phyloP scores from a whole-genome alignment of 345 rosid species.

The Salix brachista region DNA sequence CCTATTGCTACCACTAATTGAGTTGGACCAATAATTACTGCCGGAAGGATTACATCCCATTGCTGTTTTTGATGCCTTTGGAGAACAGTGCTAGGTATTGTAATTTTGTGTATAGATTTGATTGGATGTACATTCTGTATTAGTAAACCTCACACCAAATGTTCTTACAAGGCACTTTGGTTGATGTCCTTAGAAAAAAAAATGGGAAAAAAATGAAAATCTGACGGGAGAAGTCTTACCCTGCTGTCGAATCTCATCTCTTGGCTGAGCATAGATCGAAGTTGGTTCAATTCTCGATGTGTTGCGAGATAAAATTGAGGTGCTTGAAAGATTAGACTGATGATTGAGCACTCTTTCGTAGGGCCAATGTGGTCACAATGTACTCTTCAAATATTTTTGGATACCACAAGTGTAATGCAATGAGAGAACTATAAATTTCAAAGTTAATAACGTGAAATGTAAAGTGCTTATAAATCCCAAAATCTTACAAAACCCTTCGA shows the following conservation, averaged over 20 bases:
- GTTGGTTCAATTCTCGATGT: not conserved
- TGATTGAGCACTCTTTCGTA: not conserved
- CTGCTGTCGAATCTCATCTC: not conserved
- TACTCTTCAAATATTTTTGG: not conserved
- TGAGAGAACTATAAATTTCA: too few relatives aligned
- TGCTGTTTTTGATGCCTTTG: constrained; percentile 20
- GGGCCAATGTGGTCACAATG: not conserved
- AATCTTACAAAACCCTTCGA: not conserved
- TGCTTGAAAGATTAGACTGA: not conserved
- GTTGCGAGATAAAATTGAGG: not conserved
- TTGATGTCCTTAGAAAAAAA: constrained; percentile 6
- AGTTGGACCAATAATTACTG: constrained; percentile 1
- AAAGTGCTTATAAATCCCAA: not conserved
- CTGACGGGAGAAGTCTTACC: not conserved
- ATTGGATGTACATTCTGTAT: constrained; percentile 44
- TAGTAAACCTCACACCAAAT: constrained; percentile 31
- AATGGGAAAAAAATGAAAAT: not conserved
- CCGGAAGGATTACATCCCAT: constrained; percentile 7
- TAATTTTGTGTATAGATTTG: constrained; percentile 44
- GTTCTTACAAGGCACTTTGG: constrained; percentile 15
- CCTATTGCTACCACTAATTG: not conserved
- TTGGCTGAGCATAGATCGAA: not conserved
- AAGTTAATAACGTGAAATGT: not conserved
- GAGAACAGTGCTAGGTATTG: constrained; percentile 16
- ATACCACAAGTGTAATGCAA: too few relatives aligned